Conservation (phyloP, 2,329 filamentous ascomycete species). For the Ascochyta viciae-villosae region DNA sequence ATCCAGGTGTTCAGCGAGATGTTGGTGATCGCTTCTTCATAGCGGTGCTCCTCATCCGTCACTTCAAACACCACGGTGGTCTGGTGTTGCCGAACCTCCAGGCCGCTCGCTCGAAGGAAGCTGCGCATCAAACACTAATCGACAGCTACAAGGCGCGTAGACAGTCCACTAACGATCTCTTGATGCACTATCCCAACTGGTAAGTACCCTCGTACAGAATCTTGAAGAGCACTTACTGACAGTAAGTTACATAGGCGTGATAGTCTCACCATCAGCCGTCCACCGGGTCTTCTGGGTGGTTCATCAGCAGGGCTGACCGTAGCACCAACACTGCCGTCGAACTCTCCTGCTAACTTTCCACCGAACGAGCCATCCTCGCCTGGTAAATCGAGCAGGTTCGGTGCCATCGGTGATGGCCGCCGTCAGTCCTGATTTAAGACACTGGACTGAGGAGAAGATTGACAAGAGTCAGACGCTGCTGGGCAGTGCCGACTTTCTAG, state of each 20-base stretch:
- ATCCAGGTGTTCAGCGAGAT: slow-evolving; percentile 10
- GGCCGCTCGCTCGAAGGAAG: slow-evolving; percentile 3
- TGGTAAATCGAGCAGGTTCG: no score
- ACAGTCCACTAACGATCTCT: not conserved
- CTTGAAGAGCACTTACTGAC: not conserved
- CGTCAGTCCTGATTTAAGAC: no score
- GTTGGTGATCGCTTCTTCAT: slow-evolving; percentile 2
- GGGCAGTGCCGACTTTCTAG: no score
- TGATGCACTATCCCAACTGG: slow-evolving; percentile 10
- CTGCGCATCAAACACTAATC: not conserved
- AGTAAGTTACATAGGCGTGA: not conserved
- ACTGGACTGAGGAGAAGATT: no score
- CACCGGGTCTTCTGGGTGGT: not conserved
- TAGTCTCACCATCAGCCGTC: not conserved
- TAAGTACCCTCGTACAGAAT: not conserved
- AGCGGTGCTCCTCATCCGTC: slow-evolving; percentile 15
- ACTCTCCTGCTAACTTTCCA: no score
- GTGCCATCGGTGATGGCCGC: no score
- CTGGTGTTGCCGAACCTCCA: slow-evolving; percentile 14
- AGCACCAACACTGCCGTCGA: no score
- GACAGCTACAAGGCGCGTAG: not conserved
- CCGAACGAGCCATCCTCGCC: no score
- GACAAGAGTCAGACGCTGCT: no score
- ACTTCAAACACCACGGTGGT: slow-evolving; percentile 22
- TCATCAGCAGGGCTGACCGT: no score